Evolutionary conservation across 805 yeast genomes (phyloP), one percentile per base, ranked within the genome.

Genomic region (Pichia heedii): DNA sequence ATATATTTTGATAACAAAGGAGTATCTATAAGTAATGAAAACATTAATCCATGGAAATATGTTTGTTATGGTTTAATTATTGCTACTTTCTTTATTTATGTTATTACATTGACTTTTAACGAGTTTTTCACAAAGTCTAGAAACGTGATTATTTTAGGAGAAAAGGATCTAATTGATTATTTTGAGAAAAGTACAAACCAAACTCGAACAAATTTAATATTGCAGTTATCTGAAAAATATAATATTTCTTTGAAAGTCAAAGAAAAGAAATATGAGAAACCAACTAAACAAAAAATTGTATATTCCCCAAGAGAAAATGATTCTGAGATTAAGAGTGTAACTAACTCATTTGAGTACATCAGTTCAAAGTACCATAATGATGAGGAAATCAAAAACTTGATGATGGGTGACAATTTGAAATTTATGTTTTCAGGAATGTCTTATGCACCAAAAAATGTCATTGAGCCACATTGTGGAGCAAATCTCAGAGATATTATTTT

Each of bases 371-470:
- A 62, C 42, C 57, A 56, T 22, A 48, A 52, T 1, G 71, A 68
- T 40, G 36, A 44, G 2, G 71, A 69, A 42, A 53, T 74, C 0
- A 44, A 54, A 20, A 42, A 52, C 0, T 48, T 73, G n/a, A 64
- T 73, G 72, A 55, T 54, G 11, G 55, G 66, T 20, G 49, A 55
- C 15, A 38, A 51, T 15, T 52, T 68, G 27, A 51, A 51, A 9
- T 62, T 65, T 37, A 63, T 67, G 2, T 76, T 81, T 47, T 67
- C 72, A 50, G 86, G 87, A 0, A 47, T 81, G 16, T 73, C 75
- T 19, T 81, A 81, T 56, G 70, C 83, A 4, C 87, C 87, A 0
- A 57, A 60, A 45, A 63, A 68, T 38, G 76, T 74, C 1, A 67
- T 58, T 21, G 58, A 64, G 39, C 84, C 84, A 0, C 39, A 49